phyloP scores from a whole-genome alignment of 768 basidiomycete species.

The Cantharellus anzutake region DNA sequence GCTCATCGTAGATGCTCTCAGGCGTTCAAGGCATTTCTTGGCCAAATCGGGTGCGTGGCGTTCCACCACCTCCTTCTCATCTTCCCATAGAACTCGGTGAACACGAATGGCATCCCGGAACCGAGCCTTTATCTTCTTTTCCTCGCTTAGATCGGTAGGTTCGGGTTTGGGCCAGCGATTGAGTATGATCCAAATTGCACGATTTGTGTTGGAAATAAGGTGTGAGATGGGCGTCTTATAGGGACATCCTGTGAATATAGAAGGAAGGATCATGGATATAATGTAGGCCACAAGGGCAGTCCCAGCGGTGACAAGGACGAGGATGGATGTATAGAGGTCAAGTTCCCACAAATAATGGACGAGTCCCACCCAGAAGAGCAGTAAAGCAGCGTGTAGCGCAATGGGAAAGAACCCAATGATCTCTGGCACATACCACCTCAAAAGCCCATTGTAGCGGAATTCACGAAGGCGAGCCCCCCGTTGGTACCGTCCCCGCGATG shows the following conservation, averaged over 20 bases:
- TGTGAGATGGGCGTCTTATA: neutral
- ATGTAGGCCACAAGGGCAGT: neutral
- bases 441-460: neutral
- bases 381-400: neutral
- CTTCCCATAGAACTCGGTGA: neutral
- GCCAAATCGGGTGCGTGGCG: neutral
- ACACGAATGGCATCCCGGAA: neutral
- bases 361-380: neutral
- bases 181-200: too few species aligned
- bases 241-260: neutral
- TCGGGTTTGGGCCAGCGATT: too few species aligned
- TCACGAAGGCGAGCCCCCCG: neutral
- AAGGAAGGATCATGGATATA: neutral
- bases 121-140: neutral
- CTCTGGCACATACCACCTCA: neutral
- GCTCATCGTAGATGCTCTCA: neutral
- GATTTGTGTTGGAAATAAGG: neutral
- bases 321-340: neutral
- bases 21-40: neutral
- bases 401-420: neutral
- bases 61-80: neutral
- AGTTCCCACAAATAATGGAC: neutral
- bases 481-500: neutral
- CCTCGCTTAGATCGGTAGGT: too few species aligned
- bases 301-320: neutral